These are phyloP conservation scores for Amphibolis antarctica DNA, from an alignment of 106 monocot genomes.

Conservation along the genomic window DNA sequence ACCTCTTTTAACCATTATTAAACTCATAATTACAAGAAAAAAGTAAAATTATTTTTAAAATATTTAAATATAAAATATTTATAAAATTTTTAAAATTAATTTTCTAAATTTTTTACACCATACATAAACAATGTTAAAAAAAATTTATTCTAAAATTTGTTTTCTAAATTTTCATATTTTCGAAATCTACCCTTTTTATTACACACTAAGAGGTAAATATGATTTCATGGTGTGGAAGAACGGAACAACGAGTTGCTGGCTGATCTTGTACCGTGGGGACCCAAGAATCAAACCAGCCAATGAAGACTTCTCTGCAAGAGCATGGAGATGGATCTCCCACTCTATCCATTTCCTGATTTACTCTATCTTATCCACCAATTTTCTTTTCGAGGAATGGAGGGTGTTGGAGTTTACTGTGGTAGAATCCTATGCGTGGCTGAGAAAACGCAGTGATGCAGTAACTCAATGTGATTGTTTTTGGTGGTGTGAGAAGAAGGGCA, in stretches of 20 bases:
- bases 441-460: background rate
- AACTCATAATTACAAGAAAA: too few relatives aligned
- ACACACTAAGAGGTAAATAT: too few relatives aligned
- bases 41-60: too few relatives aligned
- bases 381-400: background rate
- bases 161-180: too few relatives aligned
- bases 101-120: too few relatives aligned
- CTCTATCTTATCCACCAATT: constrained; percentile 7
- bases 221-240: background rate
- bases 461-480: background rate
- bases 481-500: too few relatives aligned
- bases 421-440: background rate
- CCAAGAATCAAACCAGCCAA: constrained; percentile 4
- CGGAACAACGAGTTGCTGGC: background rate
- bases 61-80: too few relatives aligned
- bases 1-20: too few relatives aligned
- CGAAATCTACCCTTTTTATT: too few relatives aligned
- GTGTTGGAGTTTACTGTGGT: background rate
- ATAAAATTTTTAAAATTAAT: too few relatives aligned
- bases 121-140: too few relatives aligned
- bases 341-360: background rate
- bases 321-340: background rate
- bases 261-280: background rate
- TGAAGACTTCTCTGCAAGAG: background rate
- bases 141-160: too few relatives aligned